Base-by-base conservation (phyloP, 306 rosid species). In the Cicer chorassanicum region DNA sequence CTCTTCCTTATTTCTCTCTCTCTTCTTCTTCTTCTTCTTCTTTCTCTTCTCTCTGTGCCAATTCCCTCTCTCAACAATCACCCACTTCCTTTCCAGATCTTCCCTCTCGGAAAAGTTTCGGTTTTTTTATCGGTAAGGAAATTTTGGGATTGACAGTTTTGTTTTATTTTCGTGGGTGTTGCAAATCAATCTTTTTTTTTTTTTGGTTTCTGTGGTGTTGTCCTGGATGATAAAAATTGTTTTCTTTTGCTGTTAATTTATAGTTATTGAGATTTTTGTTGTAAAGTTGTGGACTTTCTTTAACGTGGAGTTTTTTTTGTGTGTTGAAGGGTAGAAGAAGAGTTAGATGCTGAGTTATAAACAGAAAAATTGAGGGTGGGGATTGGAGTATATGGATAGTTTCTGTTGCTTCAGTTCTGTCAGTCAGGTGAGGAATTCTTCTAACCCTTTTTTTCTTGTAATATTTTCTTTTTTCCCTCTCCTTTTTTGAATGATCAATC, bases 391-490 rank as follows among this genome's bases (percentile, higher is more conserved):
- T 39, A 90, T 92, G 98, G 96, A 84, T 83, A 86, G 73, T 81
- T 48, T 92, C 38, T 88, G 98, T 70, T 92, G 94, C 86, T 92
- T 92, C 89, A 84, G 79, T 73, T 86, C 90, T 88, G 75, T 85
- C 24, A 85, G 84, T 78, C 88, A 87, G 92, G 92, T 90, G 70
- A 81, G 87, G 54, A 60, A 1, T 36, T 13, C 48, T 60, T 78
- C 75, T 68, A 10, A 10, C 16, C 61, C 49, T 63, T 24, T 66
- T 81, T 69, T 18, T 16, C 4, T 69, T 61, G 4, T 14, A 24
- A 29, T 29, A 29, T 29, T 29, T 29, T 50, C 55, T 4, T 9
- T n/a, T 39, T 12, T 2, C 46, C 24, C 29, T 53, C 63, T 48
- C n/a, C 1, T 74, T 6, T 50, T 74, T 62, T 62, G 49, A 18